Conservation (phyloP, 2,329 filamentous ascomycete genomes). For the Metarhizium sp. region DNA sequence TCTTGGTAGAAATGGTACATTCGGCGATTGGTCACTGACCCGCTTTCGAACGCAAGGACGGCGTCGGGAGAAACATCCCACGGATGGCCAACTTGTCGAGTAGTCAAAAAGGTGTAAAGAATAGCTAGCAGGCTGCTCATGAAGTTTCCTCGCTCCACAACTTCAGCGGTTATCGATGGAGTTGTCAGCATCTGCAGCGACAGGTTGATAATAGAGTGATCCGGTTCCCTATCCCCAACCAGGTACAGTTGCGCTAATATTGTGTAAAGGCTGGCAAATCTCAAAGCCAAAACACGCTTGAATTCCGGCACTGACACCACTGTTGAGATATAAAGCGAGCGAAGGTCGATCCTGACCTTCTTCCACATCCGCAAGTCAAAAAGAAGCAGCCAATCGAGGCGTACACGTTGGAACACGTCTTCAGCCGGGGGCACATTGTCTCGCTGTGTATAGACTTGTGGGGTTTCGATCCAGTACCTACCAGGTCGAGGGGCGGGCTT, state of each 20-base stretch:
- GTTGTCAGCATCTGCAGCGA: constrained; percentile 95
- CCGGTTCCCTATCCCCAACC: constrained; percentile 90
- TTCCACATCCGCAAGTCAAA: constrained; percentile 98
- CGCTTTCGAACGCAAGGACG: constrained; percentile 85
- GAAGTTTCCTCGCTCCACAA: constrained; percentile 92
- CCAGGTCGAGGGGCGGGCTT: constrained; percentile 52
- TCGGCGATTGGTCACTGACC: constrained; percentile 86
- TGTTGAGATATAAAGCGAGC: constrained; percentile 91
- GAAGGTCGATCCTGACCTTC: constrained; percentile 79
- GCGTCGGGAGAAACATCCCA: constrained; percentile 80
- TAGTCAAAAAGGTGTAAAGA: constrained; percentile 93
- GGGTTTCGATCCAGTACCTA: constrained; percentile 79
- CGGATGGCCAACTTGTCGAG: constrained; percentile 88
- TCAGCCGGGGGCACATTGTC: constrained; percentile 63
- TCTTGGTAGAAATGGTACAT: constrained; percentile 99
- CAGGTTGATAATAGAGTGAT: constrained; percentile 97
- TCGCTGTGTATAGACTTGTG: constrained; percentile 55
- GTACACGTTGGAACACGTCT: constrained; percentile 79
- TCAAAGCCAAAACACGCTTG: constrained; percentile 83
- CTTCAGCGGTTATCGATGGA: constrained; percentile 90
- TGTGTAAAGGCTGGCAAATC: constrained; percentile 94
- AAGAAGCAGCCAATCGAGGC: constrained; percentile 87
- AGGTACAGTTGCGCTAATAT: constrained; percentile 88
- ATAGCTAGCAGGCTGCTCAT: constrained; percentile 92
- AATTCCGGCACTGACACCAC: constrained; percentile 93